Base-by-base conservation (phyloP, 805 yeast genomes). In the Metschnikowia cubensis region DNA sequence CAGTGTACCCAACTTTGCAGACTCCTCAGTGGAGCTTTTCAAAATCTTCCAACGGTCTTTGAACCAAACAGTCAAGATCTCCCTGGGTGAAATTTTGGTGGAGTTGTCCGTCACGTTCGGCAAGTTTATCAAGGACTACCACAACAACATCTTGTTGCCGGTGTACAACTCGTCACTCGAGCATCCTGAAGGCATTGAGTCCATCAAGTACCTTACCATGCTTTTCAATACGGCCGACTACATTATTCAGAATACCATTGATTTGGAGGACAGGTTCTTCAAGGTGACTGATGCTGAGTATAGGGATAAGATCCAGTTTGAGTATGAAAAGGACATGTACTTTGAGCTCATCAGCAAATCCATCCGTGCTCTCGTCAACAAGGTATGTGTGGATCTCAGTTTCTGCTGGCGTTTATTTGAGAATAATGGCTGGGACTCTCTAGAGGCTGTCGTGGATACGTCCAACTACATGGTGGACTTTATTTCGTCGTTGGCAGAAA, bases 191-290 rank as follows among this genome's bases (percentile, higher is more conserved):
- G 77, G 81, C 25, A 69, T 77, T 11, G 92, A 87, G 56, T 83
- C 88, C 0, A 69, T 88, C 17, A 77, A 76, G 40, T 80, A 85
- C 51, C 74, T 87, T 1, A 84, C 94, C 29, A 70, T 89, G 62
- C 78, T 90, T 8, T 69, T 92, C 34, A 89, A 89, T 58, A 92
- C 99, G 0, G 89, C 96, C 0, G 96, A 92, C 63, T 94, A 91
- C 64, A 84, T 96, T 51, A 80, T 88, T 15, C 74, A 81, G 10
- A 94, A 96, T 2, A 80, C 85, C 2, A 77, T 76, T 11, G 97
- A 94, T 62, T 69, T 94, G 41, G 89, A 84, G 57, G 87, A 84
- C 22, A 81, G 81, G 57, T 66, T 62, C 71, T 71, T 42, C 58
- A 76, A 65, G 63, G 69, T 67, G 59, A 73, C 64, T 55, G 65